These are phyloP conservation scores for Spathaspora arborariae DNA, from an alignment of 805 yeast genomes.

Conservation along the genomic window DNA sequence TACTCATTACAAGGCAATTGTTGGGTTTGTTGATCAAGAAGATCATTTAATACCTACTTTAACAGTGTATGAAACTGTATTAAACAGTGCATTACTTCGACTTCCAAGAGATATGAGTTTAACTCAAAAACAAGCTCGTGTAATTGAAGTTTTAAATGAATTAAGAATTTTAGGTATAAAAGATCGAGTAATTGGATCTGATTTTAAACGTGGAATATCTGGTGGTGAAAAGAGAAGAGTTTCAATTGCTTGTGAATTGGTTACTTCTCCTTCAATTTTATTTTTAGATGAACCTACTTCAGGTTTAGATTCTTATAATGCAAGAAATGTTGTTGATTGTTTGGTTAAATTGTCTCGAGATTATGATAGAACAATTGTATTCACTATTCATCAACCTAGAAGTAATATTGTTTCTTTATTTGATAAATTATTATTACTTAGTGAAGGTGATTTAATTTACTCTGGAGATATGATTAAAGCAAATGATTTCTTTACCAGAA, in stretches of 20 bases:
- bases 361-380: conserved; percentile 81
- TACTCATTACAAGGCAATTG: conserved; percentile 56
- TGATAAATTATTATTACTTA: conserved; percentile 74
- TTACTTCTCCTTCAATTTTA: conserved; percentile 69
- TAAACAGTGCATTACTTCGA: conserved; percentile 85
- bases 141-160: conserved; percentile 79
- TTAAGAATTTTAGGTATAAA: conserved; percentile 78
- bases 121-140: conserved; percentile 70
- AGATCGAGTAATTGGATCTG: conserved; percentile 85
- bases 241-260: conserved; percentile 75
- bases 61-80: conserved; percentile 93
- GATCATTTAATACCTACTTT: conserved; percentile 86
- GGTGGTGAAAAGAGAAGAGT: conserved; percentile 74
- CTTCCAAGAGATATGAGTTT: conserved; percentile 79
- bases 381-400: conserved; percentile 96
- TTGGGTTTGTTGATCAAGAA: conserved; percentile 96
- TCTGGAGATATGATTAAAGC: conserved; percentile 82
- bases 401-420: conserved; percentile 91
- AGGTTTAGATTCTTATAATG: conserved; percentile 92
- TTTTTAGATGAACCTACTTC: conserved; percentile 90
- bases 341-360: conserved; percentile 75
- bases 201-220: conserved; percentile 79
- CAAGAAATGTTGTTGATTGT: conserved; percentile 84
- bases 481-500: conserved; percentile 65
- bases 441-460: conserved; percentile 82